These are phyloP conservation scores for Sequoia sempervirens DNA, from an alignment of 75 land plant genomes.

Conservation along the genomic window DNA sequence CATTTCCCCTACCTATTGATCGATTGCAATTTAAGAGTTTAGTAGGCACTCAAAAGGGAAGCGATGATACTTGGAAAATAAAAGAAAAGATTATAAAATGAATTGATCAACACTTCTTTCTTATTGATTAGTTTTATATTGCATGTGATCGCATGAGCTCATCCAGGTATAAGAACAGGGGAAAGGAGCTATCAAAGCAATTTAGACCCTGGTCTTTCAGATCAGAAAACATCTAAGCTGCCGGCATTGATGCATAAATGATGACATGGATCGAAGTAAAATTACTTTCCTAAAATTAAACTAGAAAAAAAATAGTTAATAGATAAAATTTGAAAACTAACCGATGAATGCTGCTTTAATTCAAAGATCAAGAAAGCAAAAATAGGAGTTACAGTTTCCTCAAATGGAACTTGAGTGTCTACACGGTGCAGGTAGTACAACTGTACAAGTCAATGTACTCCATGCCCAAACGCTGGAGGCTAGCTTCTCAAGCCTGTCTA, in stretches of 20 bases:
- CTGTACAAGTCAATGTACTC: conserved; percentile 72
- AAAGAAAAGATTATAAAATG: too few species aligned
- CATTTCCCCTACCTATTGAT: conserved; percentile 13
- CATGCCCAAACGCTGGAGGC: conserved; percentile 60
- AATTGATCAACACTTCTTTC: not conserved
- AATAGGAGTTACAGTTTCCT: conserved; percentile 48
- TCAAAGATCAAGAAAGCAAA: not conserved
- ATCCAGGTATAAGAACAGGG: not conserved
- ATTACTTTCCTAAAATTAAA: not conserved
- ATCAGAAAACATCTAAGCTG: not conserved
- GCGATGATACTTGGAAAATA: not conserved
- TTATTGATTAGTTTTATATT: not conserved
- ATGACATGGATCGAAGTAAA: not conserved
- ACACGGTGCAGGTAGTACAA: conserved; percentile 65
- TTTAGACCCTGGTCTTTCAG: not conserved
- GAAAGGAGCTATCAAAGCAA: not conserved
- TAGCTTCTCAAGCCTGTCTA: conserved; percentile 59
- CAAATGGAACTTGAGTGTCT: conserved; percentile 63
- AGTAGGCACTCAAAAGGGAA: not conserved
- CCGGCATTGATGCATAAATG: not conserved
- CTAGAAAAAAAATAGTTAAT: not conserved
- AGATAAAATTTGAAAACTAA: not conserved
- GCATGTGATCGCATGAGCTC: not conserved
- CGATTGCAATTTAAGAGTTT: not conserved
- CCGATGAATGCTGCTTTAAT: not conserved